Conservation (phyloP, 257 asterid species). For the Nicotiana undulata region DNA sequence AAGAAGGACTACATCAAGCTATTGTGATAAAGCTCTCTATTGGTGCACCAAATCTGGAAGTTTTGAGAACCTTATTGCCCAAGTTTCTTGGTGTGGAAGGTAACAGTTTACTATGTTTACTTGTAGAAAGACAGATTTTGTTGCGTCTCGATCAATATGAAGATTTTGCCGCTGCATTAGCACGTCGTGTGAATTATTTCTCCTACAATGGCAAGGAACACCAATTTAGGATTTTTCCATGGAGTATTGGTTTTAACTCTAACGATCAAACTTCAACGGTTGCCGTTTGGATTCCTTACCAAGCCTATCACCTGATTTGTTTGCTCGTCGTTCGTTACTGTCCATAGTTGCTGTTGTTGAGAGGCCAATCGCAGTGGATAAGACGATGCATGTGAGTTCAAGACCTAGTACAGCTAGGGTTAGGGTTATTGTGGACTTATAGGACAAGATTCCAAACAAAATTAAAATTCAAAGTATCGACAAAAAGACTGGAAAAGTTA, state of each 20-base stretch:
- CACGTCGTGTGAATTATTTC: background rate
- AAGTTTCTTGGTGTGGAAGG: background rate
- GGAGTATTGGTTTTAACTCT: background rate
- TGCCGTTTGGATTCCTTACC: background rate
- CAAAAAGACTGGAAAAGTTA: too few relatives aligned
- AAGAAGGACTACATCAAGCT: background rate
- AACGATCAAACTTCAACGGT: background rate
- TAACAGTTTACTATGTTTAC: background rate
- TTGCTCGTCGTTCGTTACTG: background rate
- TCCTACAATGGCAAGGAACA: background rate
- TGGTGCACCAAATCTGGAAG: too few relatives aligned
- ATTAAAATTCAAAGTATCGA: too few relatives aligned
- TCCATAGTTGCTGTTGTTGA: background rate
- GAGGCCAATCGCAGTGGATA: too few relatives aligned
- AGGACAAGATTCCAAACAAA: too few relatives aligned
- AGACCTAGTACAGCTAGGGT: too few relatives aligned
- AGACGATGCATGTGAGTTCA: too few relatives aligned
- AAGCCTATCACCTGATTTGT: background rate
- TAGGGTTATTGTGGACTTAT: too few relatives aligned
- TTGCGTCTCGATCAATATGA: background rate
- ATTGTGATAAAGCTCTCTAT: background rate
- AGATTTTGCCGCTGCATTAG: background rate
- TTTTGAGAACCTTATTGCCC: background rate
- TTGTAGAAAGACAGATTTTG: background rate
- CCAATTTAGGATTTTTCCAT: background rate